Percentiles rank a stretch among this genome's conserved stretches.
These are phyloP conservation scores for Coleophoma cylindrospora DNA, from an alignment of 2,329 filamentous ascomycete genomes.

Conservation along the genomic window DNA sequence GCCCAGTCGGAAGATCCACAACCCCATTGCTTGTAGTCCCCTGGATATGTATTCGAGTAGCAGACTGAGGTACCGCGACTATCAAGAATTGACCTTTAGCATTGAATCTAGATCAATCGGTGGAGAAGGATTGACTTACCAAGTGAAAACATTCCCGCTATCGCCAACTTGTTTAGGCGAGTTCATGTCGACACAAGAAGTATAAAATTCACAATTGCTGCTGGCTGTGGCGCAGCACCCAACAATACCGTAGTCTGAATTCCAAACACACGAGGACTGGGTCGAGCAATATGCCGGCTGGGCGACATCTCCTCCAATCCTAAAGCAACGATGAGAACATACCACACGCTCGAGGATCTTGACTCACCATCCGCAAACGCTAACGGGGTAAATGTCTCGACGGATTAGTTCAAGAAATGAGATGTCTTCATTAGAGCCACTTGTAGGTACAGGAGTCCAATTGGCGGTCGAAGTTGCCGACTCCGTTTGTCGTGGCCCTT, in stretches of 20 bases:
- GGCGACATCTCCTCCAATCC: neutral
- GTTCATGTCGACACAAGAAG: slow-evolving; percentile 7
- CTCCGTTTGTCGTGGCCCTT: no score
- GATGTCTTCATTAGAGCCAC: no score
- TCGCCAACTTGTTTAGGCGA: slow-evolving; percentile 3
- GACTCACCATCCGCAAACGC: no score
- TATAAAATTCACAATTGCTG: slow-evolving; percentile 8
- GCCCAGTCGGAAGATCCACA: neutral
- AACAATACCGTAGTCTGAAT: slow-evolving; percentile 9
- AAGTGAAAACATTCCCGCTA: slow-evolving; percentile 9
- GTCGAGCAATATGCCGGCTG: slow-evolving; percentile 3
- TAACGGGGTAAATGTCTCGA: no score
- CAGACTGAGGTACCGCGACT: neutral
- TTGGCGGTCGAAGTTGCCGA: no score
- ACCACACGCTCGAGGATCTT: no score
- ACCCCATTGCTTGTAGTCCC: neutral
- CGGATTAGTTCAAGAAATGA: no score
- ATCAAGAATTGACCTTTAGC: neutral
- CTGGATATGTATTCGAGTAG: neutral
- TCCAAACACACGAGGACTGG: slow-evolving; percentile 10
- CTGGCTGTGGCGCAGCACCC: slow-evolving; percentile 12
- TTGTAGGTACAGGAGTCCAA: no score
- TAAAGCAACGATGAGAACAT: no score
- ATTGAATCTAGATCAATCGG: neutral
- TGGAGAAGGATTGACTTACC: neutral